Conservation (phyloP, 2,329 filamentous ascomycete species). For the Thielaviopsis ethacetica region DNA sequence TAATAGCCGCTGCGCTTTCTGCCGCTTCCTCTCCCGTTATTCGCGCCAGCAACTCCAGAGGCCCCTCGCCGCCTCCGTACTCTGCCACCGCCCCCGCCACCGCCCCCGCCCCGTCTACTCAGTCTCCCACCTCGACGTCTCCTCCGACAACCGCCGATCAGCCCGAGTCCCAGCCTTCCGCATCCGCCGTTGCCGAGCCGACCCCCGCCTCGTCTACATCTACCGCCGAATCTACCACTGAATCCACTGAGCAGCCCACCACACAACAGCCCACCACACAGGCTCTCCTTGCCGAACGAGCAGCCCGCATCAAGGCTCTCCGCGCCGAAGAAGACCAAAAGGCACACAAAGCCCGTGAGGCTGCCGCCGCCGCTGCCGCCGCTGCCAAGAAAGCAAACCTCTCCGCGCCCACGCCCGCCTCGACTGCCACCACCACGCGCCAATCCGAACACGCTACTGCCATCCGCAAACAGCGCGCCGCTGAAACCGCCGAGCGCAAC, state of each 20-base stretch:
- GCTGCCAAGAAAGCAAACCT: constrained; percentile 19
- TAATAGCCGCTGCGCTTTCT: constrained; percentile 10
- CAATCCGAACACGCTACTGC: constrained; percentile 33
- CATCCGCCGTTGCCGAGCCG: constrained; percentile 12
- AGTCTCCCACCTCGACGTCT: constrained; percentile 10
- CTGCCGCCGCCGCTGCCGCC: constrained; percentile 2
- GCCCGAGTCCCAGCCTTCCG: not conserved
- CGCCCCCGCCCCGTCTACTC: constrained; percentile 6
- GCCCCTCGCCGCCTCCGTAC: constrained; percentile 12
- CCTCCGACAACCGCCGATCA: not conserved
- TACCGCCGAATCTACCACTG: too few relatives aligned
- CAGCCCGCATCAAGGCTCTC: constrained; percentile 26
- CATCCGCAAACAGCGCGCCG: constrained; percentile 46
- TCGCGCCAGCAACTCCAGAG: constrained; percentile 9
- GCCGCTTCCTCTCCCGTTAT: constrained; percentile 14
- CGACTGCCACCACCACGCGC: constrained; percentile 5
- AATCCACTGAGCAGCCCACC: not conserved
- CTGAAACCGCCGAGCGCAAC: constrained; percentile 40
- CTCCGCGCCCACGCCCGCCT: constrained; percentile 18
- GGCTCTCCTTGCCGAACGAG: constrained; percentile 33
- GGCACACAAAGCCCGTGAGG: not conserved
- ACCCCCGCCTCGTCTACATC: constrained; percentile 14
- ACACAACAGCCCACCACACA: constrained; percentile 13
- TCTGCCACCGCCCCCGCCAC: constrained; percentile 7
- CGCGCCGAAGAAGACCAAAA: constrained; percentile 16